Percentiles rank a stretch among this genome's conserved stretches.
These are phyloP conservation scores for Termitomyces sp. DNA, from an alignment of 1,284 basidiomycete genomes.

Conservation along the genomic window DNA sequence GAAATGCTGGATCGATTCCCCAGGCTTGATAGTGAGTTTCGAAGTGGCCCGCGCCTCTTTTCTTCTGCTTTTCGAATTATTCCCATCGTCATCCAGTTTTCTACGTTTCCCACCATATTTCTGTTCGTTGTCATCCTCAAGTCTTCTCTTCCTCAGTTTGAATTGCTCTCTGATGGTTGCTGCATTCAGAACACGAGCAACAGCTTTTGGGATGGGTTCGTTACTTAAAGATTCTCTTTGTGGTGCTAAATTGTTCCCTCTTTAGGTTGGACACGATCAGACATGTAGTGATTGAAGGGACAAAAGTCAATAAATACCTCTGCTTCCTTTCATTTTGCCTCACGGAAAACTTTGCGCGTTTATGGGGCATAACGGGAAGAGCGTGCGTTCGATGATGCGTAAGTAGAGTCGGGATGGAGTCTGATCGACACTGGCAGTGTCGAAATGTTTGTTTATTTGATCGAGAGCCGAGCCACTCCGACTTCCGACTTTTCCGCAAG, in stretches of 20 bases:
- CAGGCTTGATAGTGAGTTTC: conserved; percentile 49
- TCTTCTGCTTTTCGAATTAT: conserved; percentile 20
- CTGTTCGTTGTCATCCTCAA: conserved; percentile 29
- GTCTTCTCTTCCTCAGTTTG: conserved; percentile 45
- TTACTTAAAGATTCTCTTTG: conserved; percentile 35
- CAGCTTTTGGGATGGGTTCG: conserved; percentile 66
- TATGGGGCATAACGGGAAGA: conserved; percentile 12
- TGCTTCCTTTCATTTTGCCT: conserved; percentile 9
- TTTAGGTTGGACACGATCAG: conserved; percentile 23
- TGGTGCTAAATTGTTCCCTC: conserved; percentile 48
- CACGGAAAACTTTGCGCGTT: conserved; percentile 13
- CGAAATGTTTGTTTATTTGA: too few species aligned
- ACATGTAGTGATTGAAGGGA: too few species aligned
- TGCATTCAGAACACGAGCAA: conserved; percentile 59
- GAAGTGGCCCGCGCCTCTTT: conserved; percentile 15
- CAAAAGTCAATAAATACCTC: background rate
- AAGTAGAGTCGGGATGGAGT: too few species aligned
- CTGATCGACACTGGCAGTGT: too few species aligned
- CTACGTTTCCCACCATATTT: conserved; percentile 30
- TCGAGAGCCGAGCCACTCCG: too few species aligned
- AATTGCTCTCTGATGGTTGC: conserved; percentile 50
- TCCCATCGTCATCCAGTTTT: conserved; percentile 27
- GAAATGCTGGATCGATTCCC: conserved; percentile 70
- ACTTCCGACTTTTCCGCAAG: too few species aligned
- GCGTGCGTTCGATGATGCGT: too few species aligned